A percentile compares a stretch with the other conserved stretches of the same genome.
Evolutionary conservation across 1,139 yeast genomes (phyloP).

Genomic region (Hemisphaericaspora subhashii): DNA sequence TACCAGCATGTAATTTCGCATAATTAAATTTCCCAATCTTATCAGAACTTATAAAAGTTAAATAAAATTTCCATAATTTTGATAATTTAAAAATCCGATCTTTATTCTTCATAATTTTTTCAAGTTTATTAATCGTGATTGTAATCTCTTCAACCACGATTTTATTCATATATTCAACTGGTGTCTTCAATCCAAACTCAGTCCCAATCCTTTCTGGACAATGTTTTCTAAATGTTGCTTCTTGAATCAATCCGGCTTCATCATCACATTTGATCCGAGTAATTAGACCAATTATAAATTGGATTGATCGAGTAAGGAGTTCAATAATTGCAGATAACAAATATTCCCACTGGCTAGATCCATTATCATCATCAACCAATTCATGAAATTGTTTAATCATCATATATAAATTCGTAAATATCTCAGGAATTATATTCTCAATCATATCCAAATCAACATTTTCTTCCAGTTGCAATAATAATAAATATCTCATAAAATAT

Average conservation of each 20-base stretch:
- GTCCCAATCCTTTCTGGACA: not conserved
- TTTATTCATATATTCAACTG: not conserved
- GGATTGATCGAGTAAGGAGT: slow-evolving; percentile 32
- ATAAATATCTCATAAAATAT: slow-evolving; percentile 30
- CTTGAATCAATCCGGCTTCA: slow-evolving; percentile 1
- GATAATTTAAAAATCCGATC: no score
- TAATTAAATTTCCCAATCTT: slow-evolving; percentile 31
- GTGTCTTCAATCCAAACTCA: not conserved
- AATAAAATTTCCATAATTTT: slow-evolving; percentile 44
- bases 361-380: slow-evolving; percentile 12
- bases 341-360: slow-evolving; percentile 23
- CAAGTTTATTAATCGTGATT: not conserved
- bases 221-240: not conserved
- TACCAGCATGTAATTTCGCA: slow-evolving; percentile 36
- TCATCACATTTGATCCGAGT: slow-evolving; percentile 25
- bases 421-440: slow-evolving; percentile 22
- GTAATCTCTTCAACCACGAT: not conserved
- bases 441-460: slow-evolving; percentile 21
- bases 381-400: slow-evolving; percentile 17
- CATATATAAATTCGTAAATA: slow-evolving; percentile 21
- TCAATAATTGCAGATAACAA: slow-evolving; percentile 32
- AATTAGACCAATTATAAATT: slow-evolving; percentile 37
- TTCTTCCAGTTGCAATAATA: slow-evolving; percentile 40
- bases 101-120: no score
- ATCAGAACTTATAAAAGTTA: slow-evolving; percentile 34